These are phyloP conservation scores for Mycena olivaceomarginata DNA, from an alignment of 768 basidiomycete genomes.

Conservation along the genomic window DNA sequence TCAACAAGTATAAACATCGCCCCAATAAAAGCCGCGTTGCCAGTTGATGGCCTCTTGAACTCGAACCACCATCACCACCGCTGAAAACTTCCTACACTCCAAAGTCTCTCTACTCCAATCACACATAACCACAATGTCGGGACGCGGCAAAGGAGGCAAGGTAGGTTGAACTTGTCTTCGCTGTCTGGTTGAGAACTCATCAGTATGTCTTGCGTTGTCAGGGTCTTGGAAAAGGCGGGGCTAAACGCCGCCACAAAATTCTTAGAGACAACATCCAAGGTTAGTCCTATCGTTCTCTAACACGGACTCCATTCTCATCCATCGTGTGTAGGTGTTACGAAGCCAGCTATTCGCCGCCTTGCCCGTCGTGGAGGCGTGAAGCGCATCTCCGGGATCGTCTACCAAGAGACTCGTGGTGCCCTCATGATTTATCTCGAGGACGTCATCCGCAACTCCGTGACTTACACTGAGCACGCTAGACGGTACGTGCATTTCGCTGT, in stretches of 20 bases:
- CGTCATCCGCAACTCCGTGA: conserved; percentile 26
- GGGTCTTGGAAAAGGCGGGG: conserved; percentile 85
- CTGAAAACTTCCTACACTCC: background rate
- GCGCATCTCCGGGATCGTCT: conserved; percentile 28
- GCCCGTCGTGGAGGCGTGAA: conserved; percentile 34
- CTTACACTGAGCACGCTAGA: conserved; percentile 21
- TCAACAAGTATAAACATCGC: conserved; percentile 18
- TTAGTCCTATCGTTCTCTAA: background rate
- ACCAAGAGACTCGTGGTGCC: conserved; percentile 24
- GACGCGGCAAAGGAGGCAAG: conserved; percentile 85
- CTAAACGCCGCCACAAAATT: conserved; percentile 84
- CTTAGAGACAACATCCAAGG: conserved; percentile 72
- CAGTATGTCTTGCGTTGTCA: conserved; percentile 28
- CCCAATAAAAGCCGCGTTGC: conserved; percentile 16
- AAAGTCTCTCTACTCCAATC: background rate
- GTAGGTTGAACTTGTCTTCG: conserved; percentile 43
- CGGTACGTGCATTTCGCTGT: background rate
- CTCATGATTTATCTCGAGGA: conserved; percentile 33
- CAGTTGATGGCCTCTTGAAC: conserved; percentile 17
- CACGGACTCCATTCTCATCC: background rate
- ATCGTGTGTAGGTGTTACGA: conserved; percentile 21
- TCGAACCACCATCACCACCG: conserved; percentile 25
- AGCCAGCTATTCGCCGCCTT: conserved; percentile 18
- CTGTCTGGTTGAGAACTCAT: background rate
- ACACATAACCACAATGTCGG: conserved; percentile 69